phyloP scores from a whole-genome alignment of 345 rosid genomes.

The Arabidopsis suecica region DNA sequence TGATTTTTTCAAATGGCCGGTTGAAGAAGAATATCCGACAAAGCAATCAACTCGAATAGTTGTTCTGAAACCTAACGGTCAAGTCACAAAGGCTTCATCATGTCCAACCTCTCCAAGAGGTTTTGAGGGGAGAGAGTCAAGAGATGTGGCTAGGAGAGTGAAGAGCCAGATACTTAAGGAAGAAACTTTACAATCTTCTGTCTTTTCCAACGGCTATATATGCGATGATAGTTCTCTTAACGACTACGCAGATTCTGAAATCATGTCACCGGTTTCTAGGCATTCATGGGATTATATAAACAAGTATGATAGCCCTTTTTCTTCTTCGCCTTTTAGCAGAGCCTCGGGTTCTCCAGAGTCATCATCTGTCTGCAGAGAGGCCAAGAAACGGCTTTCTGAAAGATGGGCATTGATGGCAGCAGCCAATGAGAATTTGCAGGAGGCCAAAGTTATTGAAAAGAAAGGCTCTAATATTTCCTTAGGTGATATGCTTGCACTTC shows the following conservation, averaged over 20 bases:
- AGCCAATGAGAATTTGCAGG: conserved; percentile 59
- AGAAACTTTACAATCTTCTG: conserved; percentile 72
- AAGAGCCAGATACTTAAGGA: conserved; percentile 56
- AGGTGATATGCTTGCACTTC: conserved; percentile 97
- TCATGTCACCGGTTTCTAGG: conserved; percentile 74
- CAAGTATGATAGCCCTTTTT: conserved; percentile 67
- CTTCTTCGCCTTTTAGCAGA: conserved; percentile 75
- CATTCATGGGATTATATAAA: conserved; percentile 90
- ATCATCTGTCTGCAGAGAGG: conserved; percentile 70
- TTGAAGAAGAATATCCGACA: conserved; percentile 54
- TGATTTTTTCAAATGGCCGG: conserved; percentile 44
- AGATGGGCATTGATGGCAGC: conserved; percentile 90
- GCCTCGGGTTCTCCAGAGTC: conserved; percentile 90
- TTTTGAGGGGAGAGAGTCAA: conserved; percentile 57
- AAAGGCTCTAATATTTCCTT: conserved; percentile 69
- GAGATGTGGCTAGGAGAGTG: conserved; percentile 59
- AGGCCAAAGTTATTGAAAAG: conserved; percentile 50
- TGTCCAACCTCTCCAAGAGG: conserved; percentile 59
- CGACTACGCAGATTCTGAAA: conserved; percentile 77
- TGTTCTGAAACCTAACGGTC: conserved; percentile 75
- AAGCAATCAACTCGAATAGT: conserved; percentile 78
- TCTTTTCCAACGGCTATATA: conserved; percentile 71
- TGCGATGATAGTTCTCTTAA: conserved; percentile 82
- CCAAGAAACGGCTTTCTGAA: conserved; percentile 73
- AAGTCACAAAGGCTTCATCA: conserved; percentile 54